These are phyloP conservation scores for Laetiporus sulphureus DNA, from an alignment of 1,284 basidiomycete genomes.

Conservation along the genomic window DNA sequence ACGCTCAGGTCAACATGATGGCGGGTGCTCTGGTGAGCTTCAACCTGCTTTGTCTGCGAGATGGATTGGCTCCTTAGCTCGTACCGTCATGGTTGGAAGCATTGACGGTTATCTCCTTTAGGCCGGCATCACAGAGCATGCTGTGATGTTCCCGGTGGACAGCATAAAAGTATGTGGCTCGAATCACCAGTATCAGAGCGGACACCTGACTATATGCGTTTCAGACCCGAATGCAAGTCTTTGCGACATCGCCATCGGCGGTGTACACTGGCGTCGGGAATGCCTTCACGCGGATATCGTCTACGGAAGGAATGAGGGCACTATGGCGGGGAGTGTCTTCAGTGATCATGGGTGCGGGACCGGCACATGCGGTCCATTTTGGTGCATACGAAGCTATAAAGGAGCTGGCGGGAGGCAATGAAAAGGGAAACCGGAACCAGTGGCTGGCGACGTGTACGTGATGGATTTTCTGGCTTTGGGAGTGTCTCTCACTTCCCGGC, in stretches of 20 bases:
- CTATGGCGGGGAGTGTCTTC: constrained; percentile 97
- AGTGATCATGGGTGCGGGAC: constrained; percentile 96
- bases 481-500: too few species aligned
- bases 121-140: constrained; percentile 99
- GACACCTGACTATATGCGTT: not conserved
- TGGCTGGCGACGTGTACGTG: constrained; percentile 74
- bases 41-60: constrained; percentile 1
- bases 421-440: constrained; percentile 60
- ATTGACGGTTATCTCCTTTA: constrained; percentile 27
- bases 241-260: constrained; percentile 76
- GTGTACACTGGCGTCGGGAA: constrained; percentile 87
- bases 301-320: constrained; percentile 86
- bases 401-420: constrained; percentile 87
- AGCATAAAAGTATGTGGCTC: constrained; percentile 86
- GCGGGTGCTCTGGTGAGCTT: constrained; percentile 87
- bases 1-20: constrained; percentile 83
- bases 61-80: not conserved
- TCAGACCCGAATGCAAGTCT: constrained; percentile 99
- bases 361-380: constrained; percentile 98
- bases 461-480: too few species aligned
- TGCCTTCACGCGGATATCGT: constrained; percentile 85
- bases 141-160: constrained; percentile 98
- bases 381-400: constrained; percentile 95
- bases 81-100: not conserved
- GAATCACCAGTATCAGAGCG: too few species aligned